Evolutionary conservation across 208 protist species (phyloP), one percentile per base, ranked within the genome.

Genomic region (Acanthamoeba healyi): DNA sequence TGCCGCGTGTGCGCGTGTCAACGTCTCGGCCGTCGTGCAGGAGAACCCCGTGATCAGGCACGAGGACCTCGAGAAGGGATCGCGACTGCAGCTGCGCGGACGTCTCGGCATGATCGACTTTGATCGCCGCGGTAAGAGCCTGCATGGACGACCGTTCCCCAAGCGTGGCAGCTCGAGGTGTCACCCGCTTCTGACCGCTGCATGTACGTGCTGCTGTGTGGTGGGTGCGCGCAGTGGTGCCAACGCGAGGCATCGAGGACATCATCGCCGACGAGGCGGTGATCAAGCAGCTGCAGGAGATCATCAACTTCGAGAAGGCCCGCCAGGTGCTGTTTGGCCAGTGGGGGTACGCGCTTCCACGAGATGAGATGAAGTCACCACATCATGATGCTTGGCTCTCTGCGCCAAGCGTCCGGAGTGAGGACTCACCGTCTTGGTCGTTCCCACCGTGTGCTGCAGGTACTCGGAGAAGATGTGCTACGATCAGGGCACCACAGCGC

Each of bases 271-370:
- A n/a, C n/a, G n/a, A 14, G 44, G 79, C 94, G 46, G 72, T 95
- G 2, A 36, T 65, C 34, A 10, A 84, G 2, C 9, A 44, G 0
- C 49, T 74, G 34, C 42, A 70, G 42, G 89, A 95, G 9, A 94
- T 96, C 36, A 72, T 96, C 79, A 24, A 42, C 32, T 95, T 94
- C 54, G 88, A 95, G 22, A 96, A 96, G 87, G 95, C 95, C 29
- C 67, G 95, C 40, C 58, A 95, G 19, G 84, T 96, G 15, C 90
- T 96, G 6, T 90, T 95, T 17, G 49, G 67, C 32, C 86, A 96
- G 29, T 96, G 95, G 94, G n/a, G n/a, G 95, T 94, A n/a, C 96
- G 95, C 40, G 5, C 17, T 22, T 58, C 51, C 51, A 22, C 51
- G n/a, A n/a, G n/a, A n/a, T n/a, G n/a, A n/a, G n/a, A n/a, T n/a